Conservation (phyloP, 2,329 filamentous ascomycete species). For the Myriosclerotinia curreyana region DNA sequence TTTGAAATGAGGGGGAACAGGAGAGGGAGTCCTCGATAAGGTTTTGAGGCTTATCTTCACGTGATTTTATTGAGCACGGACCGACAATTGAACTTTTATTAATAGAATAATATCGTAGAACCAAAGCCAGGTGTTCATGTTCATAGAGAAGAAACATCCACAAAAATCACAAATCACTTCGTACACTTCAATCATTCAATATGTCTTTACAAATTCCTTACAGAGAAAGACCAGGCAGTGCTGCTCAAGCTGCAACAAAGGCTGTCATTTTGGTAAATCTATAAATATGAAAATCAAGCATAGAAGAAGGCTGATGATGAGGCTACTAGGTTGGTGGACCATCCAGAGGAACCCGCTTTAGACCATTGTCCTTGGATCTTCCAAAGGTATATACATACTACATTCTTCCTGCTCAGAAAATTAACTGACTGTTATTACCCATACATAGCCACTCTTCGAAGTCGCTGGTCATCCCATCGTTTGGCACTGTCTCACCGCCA, state of each 20-base stretch:
- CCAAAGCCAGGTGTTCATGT: conserved; percentile 21
- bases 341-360: conserved; percentile 91
- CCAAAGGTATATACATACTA: conserved; percentile 66
- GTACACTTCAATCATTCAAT: conserved; percentile 9
- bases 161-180: neutral
- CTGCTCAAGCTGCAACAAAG: conserved; percentile 65
- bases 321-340: conserved; percentile 78
- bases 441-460: conserved; percentile 87
- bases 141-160: neutral
- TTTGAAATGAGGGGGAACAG: no score
- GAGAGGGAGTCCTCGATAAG: neutral
- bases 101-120: neutral
- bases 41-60: neutral
- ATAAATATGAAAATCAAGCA: conserved; percentile 9
- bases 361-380: conserved; percentile 89
- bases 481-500: conserved; percentile 91
- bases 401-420: conserved; percentile 11
- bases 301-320: conserved; percentile 22
- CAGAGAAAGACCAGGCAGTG: conserved; percentile 51
- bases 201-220: conserved; percentile 46
- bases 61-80: neutral
- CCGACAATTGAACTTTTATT: neutral
- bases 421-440: conserved; percentile 6
- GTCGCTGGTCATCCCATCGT: conserved; percentile 98
- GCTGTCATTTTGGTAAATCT: conserved; percentile 82